Evolutionary conservation across 2,329 filamentous ascomycete genomes (phyloP).

Genomic region (Hymenoscyphus fraxineus): DNA sequence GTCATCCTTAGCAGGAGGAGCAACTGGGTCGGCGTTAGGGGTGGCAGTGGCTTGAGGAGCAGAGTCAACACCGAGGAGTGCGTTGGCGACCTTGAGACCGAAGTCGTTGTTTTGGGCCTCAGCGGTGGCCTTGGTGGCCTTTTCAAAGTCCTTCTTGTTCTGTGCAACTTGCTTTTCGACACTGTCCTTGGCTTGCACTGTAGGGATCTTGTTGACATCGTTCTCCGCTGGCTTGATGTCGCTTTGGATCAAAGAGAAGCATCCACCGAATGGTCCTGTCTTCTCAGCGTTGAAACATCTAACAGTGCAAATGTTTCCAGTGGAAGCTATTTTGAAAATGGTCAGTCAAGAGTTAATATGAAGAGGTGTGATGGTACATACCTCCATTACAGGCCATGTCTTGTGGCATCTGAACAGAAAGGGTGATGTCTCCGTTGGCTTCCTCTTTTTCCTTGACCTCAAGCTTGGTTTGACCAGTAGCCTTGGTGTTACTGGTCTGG

Average conservation of each 20-base stretch:
- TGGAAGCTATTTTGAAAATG: conserved; percentile 40
- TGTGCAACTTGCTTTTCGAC: conserved; percentile 47
- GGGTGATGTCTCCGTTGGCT: conserved; percentile 47
- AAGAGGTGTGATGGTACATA: conserved; percentile 32
- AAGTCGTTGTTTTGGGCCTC: neutral
- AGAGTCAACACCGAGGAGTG: neutral
- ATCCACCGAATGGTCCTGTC: conserved; percentile 53
- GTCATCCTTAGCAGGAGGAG: no score
- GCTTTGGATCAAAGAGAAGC: conserved; percentile 54
- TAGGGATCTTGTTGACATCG: conserved; percentile 43
- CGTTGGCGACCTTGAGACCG: neutral
- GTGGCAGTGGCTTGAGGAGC: neutral
- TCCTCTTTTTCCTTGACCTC: conserved; percentile 28
- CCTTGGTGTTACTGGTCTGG: conserved; percentile 40
- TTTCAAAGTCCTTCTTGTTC: conserved; percentile 48
- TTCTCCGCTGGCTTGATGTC: conserved; percentile 43
- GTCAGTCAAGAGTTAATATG: neutral
- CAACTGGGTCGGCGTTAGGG: no score
- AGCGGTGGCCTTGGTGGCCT: conserved; percentile 39
- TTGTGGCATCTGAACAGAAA: conserved; percentile 51
- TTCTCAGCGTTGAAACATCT: conserved; percentile 52
- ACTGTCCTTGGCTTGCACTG: conserved; percentile 42
- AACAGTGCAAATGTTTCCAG: conserved; percentile 56
- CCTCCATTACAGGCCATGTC: conserved; percentile 49
- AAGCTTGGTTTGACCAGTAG: conserved; percentile 7